Percentiles rank a stretch among this genome's conserved stretches.
Conservation (phyloP, 2,329 filamentous ascomycete species). For the Fusarium euwallaceae region DNA sequence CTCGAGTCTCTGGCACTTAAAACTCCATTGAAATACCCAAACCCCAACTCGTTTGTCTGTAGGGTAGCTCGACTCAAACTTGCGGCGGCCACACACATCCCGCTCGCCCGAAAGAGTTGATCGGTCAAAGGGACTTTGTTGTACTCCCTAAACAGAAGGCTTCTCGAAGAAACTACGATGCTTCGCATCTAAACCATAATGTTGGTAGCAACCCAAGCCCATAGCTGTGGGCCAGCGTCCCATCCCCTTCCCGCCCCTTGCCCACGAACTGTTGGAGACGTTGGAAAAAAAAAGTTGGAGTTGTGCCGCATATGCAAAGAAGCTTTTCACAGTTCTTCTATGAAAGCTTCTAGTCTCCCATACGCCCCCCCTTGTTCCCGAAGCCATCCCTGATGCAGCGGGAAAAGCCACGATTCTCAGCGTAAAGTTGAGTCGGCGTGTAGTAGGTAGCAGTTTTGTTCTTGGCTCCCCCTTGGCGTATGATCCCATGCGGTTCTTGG, state of each 20-base stretch:
- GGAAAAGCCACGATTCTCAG: not conserved
- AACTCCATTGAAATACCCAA: not conserved
- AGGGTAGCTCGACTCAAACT: not conserved
- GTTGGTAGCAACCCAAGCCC: not conserved
- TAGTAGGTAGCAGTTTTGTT: not conserved
- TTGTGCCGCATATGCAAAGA: constrained; percentile 15
- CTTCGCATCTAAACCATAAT: not conserved
- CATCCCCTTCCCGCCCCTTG: not conserved
- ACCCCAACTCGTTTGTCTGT: not conserved
- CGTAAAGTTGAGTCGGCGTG: not conserved
- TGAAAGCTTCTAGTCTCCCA: not conserved
- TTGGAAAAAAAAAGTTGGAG: constrained; percentile 19
- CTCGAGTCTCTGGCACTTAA: not conserved
- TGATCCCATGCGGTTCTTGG: not conserved
- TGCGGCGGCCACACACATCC: not conserved
- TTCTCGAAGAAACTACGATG: constrained; percentile 3
- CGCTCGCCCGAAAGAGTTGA: constrained; percentile 1
- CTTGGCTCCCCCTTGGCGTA: not conserved
- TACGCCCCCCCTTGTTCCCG: not conserved
- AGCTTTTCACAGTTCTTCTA: not conserved
- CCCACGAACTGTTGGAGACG: constrained; percentile 27
- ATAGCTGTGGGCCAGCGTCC: not conserved
- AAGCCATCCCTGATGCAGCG: not conserved
- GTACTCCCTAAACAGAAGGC: not conserved
- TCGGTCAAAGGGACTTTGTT: not conserved